These are phyloP conservation scores for Suillus subaureus DNA, from an alignment of 768 basidiomycete species.

Conservation along the genomic window DNA sequence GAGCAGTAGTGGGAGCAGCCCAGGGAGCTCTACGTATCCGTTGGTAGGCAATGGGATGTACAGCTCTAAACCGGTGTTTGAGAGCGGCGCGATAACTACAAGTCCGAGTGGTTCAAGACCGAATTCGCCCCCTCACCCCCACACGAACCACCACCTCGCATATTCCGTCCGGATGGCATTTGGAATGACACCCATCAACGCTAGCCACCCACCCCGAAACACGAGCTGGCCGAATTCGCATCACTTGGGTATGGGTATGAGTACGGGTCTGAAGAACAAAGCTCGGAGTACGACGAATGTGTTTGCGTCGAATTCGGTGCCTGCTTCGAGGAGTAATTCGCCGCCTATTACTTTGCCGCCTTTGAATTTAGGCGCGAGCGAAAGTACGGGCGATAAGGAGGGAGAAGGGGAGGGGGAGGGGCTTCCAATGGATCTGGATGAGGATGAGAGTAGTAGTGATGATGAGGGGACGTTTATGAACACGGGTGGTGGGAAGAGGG, in stretches of 20 bases:
- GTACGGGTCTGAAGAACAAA: background rate
- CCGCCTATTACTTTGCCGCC: constrained; percentile 78
- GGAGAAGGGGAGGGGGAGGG: background rate
- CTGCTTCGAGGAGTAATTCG: constrained; percentile 62
- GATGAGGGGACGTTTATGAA: constrained; percentile 21
- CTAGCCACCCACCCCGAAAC: constrained; percentile 35
- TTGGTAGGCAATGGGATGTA: constrained; percentile 25
- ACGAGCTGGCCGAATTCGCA: constrained; percentile 40
- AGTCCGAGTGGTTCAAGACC: constrained; percentile 62
- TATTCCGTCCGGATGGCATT: constrained; percentile 88
- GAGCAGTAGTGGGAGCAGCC: constrained; percentile 66
- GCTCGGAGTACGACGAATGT: constrained; percentile 6
- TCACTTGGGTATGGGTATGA: background rate
- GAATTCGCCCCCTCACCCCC: constrained; percentile 52
- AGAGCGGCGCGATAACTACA: constrained; percentile 33
- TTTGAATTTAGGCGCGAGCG: constrained; percentile 45
- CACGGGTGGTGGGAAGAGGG: background rate
- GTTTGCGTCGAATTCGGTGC: constrained; percentile 34
- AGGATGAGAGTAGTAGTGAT: constrained; percentile 24
- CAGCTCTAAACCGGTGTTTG: constrained; percentile 25
- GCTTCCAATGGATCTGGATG: constrained; percentile 7
- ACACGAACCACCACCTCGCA: constrained; percentile 66
- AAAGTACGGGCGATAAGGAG: no score
- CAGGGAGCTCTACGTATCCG: constrained; percentile 51
- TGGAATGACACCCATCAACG: constrained; percentile 85